Evolutionary conservation across 176 grass and related monocot species (phyloP).

Genomic region (Oryza rufipogon): DNA sequence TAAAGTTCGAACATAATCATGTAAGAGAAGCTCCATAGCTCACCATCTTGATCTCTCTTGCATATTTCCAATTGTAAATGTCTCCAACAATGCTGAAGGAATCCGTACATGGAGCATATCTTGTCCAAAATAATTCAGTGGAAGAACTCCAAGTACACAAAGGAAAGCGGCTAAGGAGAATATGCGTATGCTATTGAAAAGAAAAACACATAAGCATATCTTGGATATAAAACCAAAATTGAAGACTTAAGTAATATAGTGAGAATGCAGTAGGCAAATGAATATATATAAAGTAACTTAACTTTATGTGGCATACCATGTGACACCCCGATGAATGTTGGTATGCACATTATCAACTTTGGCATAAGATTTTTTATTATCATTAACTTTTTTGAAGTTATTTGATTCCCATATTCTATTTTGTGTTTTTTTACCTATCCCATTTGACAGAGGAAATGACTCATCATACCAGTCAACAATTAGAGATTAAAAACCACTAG

Average conservation of each 20-base stretch:
- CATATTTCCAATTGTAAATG: conserved; percentile 90
- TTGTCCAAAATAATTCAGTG: conserved; percentile 98
- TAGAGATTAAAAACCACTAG: conserved; percentile 8
- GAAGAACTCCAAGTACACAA: conserved; percentile 84
- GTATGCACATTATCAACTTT: conserved; percentile 3
- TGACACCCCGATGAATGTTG: not conserved
- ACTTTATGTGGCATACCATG: not conserved
- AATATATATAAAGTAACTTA: conserved; percentile 15
- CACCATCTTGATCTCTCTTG: conserved; percentile 67
- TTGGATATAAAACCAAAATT: conserved; percentile 6
- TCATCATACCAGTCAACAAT: conserved; percentile 1
- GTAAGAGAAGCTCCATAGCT: conserved; percentile 29
- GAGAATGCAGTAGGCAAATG: not conserved
- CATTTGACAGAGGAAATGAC: conserved; percentile 11
- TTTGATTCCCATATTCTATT: not conserved
- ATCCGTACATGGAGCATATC: conserved; percentile 61
- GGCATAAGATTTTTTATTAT: not conserved
- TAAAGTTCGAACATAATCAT: conserved; percentile 39
- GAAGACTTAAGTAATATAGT: conserved; percentile 3
- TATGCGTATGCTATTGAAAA: conserved; percentile 75
- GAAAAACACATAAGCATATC: conserved; percentile 34
- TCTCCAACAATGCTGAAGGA: conserved; percentile 74
- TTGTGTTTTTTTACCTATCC: not conserved
- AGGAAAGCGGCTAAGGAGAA: conserved; percentile 83
- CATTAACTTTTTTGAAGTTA: not conserved